These are phyloP conservation scores for Glebionis coronaria DNA, from an alignment of 129 eudicot species.

Conservation along the genomic window DNA sequence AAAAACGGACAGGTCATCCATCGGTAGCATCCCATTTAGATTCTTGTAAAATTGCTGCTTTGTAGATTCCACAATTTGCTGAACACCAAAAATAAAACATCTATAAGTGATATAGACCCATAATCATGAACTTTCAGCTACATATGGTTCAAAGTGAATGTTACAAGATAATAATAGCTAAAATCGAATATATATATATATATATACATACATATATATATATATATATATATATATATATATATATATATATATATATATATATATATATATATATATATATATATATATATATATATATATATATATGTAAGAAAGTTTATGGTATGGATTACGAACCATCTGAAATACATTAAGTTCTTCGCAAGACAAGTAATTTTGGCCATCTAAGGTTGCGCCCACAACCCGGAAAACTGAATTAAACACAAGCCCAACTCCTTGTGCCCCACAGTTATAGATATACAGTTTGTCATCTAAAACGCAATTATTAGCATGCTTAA, in stretches of 20 bases:
- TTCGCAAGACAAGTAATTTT: constrained; percentile 37
- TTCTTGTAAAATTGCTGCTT: constrained; percentile 44
- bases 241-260: no score
- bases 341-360: constrained; percentile 41
- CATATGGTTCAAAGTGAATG: not conserved
- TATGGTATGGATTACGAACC: constrained; percentile 38
- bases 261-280: no score
- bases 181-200: no score
- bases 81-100: constrained; percentile 18
- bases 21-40: constrained; percentile 30
- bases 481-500: constrained; percentile 54
- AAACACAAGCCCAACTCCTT: constrained; percentile 39
- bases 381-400: constrained; percentile 62
- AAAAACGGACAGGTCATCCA: constrained; percentile 29
- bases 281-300: no score
- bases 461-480: constrained; percentile 42
- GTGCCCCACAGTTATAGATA: constrained; percentile 31
- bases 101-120: not conserved
- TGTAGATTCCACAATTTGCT: constrained; percentile 48
- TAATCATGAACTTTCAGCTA: not conserved
- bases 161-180: no score
- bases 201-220: no score
- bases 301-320: not conserved
- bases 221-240: no score
- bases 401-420: constrained; percentile 50